These are phyloP conservation scores for Xylaria hypoxylon DNA, from an alignment of 2,329 filamentous ascomycete species.

Conservation along the genomic window DNA sequence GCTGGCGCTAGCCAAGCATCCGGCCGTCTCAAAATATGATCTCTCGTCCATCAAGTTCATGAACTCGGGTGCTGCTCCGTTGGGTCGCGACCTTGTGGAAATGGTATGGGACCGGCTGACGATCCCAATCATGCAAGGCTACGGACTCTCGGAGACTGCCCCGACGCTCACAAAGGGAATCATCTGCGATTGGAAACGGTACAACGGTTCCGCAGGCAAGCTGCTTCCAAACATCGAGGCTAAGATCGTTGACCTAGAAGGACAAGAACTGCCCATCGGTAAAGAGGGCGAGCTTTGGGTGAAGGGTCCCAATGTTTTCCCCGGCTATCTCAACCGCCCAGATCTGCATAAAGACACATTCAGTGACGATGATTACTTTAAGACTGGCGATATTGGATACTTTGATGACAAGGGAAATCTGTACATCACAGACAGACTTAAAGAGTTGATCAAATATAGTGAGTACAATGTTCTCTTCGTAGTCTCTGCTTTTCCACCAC, in stretches of 20 bases:
- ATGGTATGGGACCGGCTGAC: conserved; percentile 78
- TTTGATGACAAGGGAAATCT: conserved; percentile 83
- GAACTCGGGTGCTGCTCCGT: conserved; percentile 87
- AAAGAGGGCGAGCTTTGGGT: conserved; percentile 80
- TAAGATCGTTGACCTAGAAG: conserved; percentile 78
- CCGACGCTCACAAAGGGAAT: conserved; percentile 81
- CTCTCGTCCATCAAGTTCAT: conserved; percentile 82
- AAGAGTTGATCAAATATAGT: conserved; percentile 74
- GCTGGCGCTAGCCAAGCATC: conserved; percentile 82
- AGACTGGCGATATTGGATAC: conserved; percentile 87
- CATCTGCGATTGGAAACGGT: conserved; percentile 80
- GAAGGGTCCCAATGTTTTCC: conserved; percentile 82
- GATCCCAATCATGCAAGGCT: conserved; percentile 90
- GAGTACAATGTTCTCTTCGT: conserved; percentile 45
- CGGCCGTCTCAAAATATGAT: conserved; percentile 82
- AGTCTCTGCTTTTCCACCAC: conserved; percentile 38
- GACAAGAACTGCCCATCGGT: conserved; percentile 66
- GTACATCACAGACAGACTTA: conserved; percentile 89
- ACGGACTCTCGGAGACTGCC: conserved; percentile 88
- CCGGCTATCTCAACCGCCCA: conserved; percentile 80
- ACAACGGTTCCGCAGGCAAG: conserved; percentile 81
- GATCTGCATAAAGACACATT: conserved; percentile 78
- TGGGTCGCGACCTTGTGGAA: conserved; percentile 83
- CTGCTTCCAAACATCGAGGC: conserved; percentile 83
- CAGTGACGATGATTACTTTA: conserved; percentile 85